phyloP scores from a whole-genome alignment of 1,139 yeast species.

The Torulaspora globosa region DNA sequence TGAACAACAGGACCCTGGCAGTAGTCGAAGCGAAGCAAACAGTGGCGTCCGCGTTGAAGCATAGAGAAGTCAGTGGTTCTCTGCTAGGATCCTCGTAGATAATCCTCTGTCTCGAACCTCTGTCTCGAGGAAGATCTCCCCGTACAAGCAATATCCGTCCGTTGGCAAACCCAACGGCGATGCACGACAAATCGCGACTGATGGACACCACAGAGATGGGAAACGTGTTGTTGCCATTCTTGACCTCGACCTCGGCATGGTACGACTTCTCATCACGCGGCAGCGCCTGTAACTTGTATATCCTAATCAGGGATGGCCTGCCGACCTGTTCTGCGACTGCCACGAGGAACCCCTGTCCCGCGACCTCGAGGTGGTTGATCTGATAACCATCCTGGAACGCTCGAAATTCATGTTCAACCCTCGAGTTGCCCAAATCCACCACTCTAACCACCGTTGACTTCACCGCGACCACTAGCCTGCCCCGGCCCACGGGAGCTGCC shows the following conservation, averaged over 20 bases:
- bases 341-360: constrained; percentile 51
- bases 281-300: constrained; percentile 66
- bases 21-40: constrained; percentile 41
- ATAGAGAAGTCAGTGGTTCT: constrained; percentile 78
- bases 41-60: constrained; percentile 27
- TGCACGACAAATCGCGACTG: constrained; percentile 54
- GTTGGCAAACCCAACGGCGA: constrained; percentile 82
- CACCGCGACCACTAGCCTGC: constrained; percentile 57
- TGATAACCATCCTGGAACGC: constrained; percentile 66
- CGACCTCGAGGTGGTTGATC: constrained; percentile 51
- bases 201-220: constrained; percentile 68
- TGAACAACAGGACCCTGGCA: constrained; percentile 63
- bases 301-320: constrained; percentile 56
- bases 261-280: constrained; percentile 40
- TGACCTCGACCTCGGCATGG: constrained; percentile 43
- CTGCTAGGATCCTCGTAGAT: constrained; percentile 55
- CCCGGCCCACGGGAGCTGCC: constrained; percentile 48
- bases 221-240: constrained; percentile 57
- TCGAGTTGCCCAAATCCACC: constrained; percentile 47
- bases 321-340: constrained; percentile 77
- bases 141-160: constrained; percentile 79
- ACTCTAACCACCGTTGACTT: constrained; percentile 54
- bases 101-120: constrained; percentile 84
- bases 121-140: constrained; percentile 82
- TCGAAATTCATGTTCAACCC: constrained; percentile 46